Evolutionary conservation across 257 asterid genomes (phyloP).

Genomic region (Lantana camara): DNA sequence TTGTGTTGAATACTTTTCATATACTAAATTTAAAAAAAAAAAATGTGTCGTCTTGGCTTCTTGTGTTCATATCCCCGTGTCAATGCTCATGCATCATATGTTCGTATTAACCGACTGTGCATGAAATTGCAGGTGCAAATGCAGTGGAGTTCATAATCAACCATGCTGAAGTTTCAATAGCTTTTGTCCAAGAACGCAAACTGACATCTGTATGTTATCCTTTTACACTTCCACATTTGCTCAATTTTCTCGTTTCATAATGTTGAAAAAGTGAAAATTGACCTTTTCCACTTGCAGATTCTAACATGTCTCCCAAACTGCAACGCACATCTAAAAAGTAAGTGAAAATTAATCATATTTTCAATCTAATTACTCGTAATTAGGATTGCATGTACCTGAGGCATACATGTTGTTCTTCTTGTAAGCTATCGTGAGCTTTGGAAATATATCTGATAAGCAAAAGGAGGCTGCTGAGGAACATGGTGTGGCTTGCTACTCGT

Average conservation of each 20-base stretch:
- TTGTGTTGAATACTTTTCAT: too few relatives aligned
- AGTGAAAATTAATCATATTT: conserved; percentile 25
- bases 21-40: too few relatives aligned
- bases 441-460: conserved; percentile 56
- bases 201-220: conserved; percentile 51
- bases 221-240: neutral
- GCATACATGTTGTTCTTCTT: conserved; percentile 23
- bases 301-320: conserved; percentile 72
- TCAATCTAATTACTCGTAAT: neutral
- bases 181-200: conserved; percentile 82
- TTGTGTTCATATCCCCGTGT: too few relatives aligned
- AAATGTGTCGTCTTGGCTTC: too few relatives aligned
- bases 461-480: conserved; percentile 68
- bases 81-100: too few relatives aligned
- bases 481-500: conserved; percentile 77
- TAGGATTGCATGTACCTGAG: conserved; percentile 15
- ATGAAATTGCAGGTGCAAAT: conserved; percentile 63
- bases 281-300: conserved; percentile 55
- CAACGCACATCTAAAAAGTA: conserved; percentile 70
- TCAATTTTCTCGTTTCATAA: neutral
- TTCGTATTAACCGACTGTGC: too few relatives aligned
- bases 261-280: neutral
- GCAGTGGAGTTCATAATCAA: conserved; percentile 94
- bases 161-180: conserved; percentile 86
- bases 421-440: conserved; percentile 84